Evolutionary conservation across 345 rosid genomes (phyloP).

Genomic region (Clausena lansium): DNA sequence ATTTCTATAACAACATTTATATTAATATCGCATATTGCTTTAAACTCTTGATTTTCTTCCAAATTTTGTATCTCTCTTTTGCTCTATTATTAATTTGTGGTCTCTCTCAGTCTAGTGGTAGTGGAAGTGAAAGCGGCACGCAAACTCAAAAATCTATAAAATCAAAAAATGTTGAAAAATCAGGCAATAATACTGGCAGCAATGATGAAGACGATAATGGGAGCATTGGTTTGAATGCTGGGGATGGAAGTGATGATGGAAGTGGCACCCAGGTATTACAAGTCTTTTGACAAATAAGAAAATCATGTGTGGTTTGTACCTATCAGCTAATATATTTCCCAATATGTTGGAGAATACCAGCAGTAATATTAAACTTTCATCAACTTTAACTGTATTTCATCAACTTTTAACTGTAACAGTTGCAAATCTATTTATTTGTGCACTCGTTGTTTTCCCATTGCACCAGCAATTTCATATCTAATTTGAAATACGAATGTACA

Average conservation of each 20-base stretch:
- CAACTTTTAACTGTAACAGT: not conserved
- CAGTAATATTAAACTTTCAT: not conserved
- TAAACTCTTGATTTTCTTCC: not conserved
- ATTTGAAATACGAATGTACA: not conserved
- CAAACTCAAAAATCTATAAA: slow-evolving; percentile 41
- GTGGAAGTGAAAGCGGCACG: slow-evolving; percentile 47
- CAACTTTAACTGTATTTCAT: not conserved
- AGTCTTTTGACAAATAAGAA: not conserved
- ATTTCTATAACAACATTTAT: not conserved
- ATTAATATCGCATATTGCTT: not conserved
- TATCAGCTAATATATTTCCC: too few relatives aligned
- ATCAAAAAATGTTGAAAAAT: slow-evolving; percentile 35
- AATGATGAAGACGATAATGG: slow-evolving; percentile 29
- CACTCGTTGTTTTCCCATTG: not conserved
- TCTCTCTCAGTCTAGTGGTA: slow-evolving; percentile 40
- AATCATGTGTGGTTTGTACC: not conserved
- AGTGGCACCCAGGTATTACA: slow-evolving; percentile 49
- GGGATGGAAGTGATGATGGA: slow-evolving; percentile 49
- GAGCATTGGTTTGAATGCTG: slow-evolving; percentile 35
- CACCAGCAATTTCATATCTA: not conserved
- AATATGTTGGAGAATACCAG: not conserved
- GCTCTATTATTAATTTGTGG: slow-evolving; percentile 3
- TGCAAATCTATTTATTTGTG: not conserved
- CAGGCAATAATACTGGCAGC: slow-evolving; percentile 29
- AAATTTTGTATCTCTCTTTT: not conserved